phyloP scores from a whole-genome alignment of 345 rosid species.

The Hibiscus syriacus region DNA sequence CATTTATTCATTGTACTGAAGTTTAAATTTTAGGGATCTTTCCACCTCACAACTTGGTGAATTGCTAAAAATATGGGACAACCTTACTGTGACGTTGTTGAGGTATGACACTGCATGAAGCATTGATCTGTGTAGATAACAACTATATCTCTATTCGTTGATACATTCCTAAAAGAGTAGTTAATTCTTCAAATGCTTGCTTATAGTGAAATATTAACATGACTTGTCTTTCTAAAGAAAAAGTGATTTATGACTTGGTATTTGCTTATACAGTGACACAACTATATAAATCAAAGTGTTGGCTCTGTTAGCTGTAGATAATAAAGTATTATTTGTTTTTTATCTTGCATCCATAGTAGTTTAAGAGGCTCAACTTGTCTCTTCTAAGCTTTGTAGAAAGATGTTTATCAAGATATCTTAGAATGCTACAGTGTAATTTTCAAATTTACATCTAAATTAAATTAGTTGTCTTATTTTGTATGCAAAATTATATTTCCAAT shows the following conservation, averaged over 20 bases:
- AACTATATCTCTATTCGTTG: background rate
- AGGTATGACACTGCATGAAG: conserved; percentile 42
- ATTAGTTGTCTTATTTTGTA: background rate
- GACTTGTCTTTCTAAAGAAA: background rate
- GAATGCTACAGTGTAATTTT: background rate
- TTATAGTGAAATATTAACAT: background rate
- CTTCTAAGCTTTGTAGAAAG: background rate
- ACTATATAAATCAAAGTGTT: background rate
- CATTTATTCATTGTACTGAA: background rate
- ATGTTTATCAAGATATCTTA: background rate
- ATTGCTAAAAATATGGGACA: conserved; percentile 68
- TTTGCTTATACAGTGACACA: background rate
- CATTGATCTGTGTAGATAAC: background rate
- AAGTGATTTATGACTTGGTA: background rate
- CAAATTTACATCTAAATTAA: background rate
- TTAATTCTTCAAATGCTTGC: background rate
- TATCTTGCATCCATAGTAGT: background rate
- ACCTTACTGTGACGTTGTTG: conserved; percentile 34
- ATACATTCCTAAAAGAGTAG: background rate
- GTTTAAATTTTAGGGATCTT: conserved; percentile 54
- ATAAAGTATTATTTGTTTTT: background rate
- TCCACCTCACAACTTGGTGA: conserved; percentile 37
- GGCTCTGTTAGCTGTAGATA: background rate
- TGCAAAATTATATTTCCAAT: background rate
- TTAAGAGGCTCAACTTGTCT: background rate